Conservation (phyloP, 23 red algal species). For the Gracilaria gracilis region DNA sequence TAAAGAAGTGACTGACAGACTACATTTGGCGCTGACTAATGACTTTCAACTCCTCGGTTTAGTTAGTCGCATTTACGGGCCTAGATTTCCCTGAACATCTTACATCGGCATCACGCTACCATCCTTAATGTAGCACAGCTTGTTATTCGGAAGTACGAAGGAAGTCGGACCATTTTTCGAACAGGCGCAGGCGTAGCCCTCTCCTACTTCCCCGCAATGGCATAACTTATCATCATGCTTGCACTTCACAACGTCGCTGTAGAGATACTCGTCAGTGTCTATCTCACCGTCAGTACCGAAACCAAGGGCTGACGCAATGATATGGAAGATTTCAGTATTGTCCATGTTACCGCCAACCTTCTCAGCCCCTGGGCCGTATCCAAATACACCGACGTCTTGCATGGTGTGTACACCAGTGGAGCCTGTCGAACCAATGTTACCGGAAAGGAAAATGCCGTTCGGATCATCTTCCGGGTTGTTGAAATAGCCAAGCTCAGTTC, state of each 20-base stretch:
- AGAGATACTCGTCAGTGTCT: slow-evolving; percentile 27
- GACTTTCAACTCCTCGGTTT: too few species aligned
- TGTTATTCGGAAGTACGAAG: slow-evolving; percentile 20
- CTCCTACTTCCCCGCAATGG: slow-evolving; percentile 12
- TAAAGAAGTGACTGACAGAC: too few species aligned
- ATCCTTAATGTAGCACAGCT: slow-evolving; percentile 9
- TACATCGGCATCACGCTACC: slow-evolving; percentile 21
- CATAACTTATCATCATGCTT: slow-evolving; percentile 32
- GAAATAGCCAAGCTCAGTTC: slow-evolving; percentile 8
- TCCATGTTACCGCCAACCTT: slow-evolving; percentile 42
- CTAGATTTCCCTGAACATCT: too few species aligned
- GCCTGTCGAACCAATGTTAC: slow-evolving; percentile 29
- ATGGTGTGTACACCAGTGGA: slow-evolving; percentile 70
- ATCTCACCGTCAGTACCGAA: slow-evolving; percentile 66
- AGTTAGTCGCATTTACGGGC: too few species aligned
- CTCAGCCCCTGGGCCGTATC: slow-evolving; percentile 53
- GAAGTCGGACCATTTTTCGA: neutral
- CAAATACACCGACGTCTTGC: slow-evolving; percentile 69
- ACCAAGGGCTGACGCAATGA: slow-evolving; percentile 57
- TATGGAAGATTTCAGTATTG: slow-evolving; percentile 67
- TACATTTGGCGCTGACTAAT: too few species aligned
- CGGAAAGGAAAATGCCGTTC: slow-evolving; percentile 55
- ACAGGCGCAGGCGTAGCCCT: slow-evolving; percentile 8
- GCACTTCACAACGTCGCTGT: slow-evolving; percentile 48
- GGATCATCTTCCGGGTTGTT: slow-evolving; percentile 57